A percentile compares a stretch with the other conserved stretches of the same genome.
These are phyloP conservation scores for Penicillium alfredii DNA, from an alignment of 495 filamentous ascomycete genomes.

Conservation along the genomic window DNA sequence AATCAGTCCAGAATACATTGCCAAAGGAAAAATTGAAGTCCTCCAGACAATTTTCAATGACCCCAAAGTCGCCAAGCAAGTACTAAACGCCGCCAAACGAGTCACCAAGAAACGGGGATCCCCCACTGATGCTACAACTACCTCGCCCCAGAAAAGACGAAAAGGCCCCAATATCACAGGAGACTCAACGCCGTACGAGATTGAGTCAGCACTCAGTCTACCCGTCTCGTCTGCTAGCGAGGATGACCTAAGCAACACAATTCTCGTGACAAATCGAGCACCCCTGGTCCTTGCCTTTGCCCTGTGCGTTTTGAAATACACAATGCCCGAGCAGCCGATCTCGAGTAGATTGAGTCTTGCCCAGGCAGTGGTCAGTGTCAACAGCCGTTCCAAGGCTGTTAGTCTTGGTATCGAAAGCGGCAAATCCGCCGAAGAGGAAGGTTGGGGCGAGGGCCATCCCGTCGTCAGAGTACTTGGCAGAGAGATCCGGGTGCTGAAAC, in stretches of 20 bases:
- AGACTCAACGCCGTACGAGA: slow-evolving; percentile 48
- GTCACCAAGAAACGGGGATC: slow-evolving; percentile 53
- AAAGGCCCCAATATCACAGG: slow-evolving; percentile 7
- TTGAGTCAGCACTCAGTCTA: slow-evolving; percentile 61
- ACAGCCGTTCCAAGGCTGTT: slow-evolving; percentile 67
- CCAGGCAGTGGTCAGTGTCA: slow-evolving; percentile 73
- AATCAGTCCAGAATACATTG: slow-evolving; percentile 53
- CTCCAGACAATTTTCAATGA: slow-evolving; percentile 60
- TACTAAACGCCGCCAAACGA: slow-evolving; percentile 55
- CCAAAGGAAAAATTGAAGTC: slow-evolving; percentile 48
- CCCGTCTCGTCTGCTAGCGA: slow-evolving; percentile 50
- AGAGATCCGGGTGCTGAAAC: slow-evolving; percentile 64
- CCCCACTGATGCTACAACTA: slow-evolving; percentile 26
- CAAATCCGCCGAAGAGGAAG: slow-evolving; percentile 60
- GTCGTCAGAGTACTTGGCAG: slow-evolving; percentile 62
- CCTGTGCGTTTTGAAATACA: slow-evolving; percentile 63
- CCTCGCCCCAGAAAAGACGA: slow-evolving; percentile 17
- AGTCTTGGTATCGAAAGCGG: slow-evolving; percentile 66
- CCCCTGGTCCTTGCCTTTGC: slow-evolving; percentile 79
- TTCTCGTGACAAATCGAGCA: slow-evolving; percentile 68
- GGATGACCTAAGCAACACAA: slow-evolving; percentile 49
- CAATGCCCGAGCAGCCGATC: slow-evolving; percentile 78
- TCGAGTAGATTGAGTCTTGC: slow-evolving; percentile 73
- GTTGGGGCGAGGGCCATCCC: slow-evolving; percentile 71
- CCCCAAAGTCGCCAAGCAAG: slow-evolving; percentile 62